Conservation (phyloP, 257 asterid species). For the Solanum pinnatisectum region DNA sequence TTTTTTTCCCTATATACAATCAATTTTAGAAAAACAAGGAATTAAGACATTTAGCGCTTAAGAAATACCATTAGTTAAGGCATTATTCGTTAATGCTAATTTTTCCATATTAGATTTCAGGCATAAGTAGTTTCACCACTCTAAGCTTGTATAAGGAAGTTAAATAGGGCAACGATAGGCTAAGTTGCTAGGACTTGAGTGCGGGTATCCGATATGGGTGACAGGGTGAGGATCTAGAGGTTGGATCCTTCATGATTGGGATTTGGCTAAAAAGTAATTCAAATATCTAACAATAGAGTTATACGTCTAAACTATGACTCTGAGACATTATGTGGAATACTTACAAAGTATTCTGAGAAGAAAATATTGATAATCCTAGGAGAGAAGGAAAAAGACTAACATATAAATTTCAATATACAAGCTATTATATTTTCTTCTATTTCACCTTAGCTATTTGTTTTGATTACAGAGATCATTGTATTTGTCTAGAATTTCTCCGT, state of each 20-base stretch:
- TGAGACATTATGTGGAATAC: background rate
- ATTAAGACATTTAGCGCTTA: background rate
- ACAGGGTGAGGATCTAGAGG: background rate
- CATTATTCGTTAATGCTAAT: background rate
- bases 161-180: background rate
- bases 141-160: background rate
- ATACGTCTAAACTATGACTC: background rate
- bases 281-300: background rate
- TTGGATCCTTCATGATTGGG: background rate
- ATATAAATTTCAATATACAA: background rate
- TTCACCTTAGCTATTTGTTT: background rate
- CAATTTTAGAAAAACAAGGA: background rate
- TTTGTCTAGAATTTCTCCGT: background rate
- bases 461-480: background rate
- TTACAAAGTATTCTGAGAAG: background rate
- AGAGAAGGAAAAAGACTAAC: background rate
- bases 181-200: background rate
- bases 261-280: background rate
- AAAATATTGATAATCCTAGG: background rate
- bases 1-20: background rate
- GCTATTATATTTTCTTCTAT: background rate
- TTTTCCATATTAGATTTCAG: background rate
- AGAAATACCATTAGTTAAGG: background rate
- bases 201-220: background rate
- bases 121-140: background rate